Evolutionary conservation across 2,329 filamentous ascomycete genomes (phyloP).

Genomic region (Calonectria henricotiae): DNA sequence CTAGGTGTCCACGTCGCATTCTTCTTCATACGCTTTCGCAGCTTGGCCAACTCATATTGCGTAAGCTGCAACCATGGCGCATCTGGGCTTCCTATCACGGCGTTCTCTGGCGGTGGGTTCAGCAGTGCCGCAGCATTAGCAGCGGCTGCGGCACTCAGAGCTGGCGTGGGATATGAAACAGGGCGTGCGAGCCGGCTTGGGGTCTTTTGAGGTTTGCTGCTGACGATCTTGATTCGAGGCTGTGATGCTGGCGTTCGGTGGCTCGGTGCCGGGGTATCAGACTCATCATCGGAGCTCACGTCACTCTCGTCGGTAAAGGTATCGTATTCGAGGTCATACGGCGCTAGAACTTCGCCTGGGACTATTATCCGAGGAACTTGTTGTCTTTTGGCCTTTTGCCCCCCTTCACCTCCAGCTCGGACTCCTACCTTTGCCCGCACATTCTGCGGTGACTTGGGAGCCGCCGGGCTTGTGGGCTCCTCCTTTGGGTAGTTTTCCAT

Average conservation of each 20-base stretch:
- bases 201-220: conserved; percentile 62
- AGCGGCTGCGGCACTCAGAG: conserved; percentile 59
- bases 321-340: conserved; percentile 77
- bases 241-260: conserved; percentile 58
- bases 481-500: conserved; percentile 73
- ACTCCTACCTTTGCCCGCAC: conserved; percentile 66
- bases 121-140: conserved; percentile 63
- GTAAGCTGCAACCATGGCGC: conserved; percentile 79
- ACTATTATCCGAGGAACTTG: conserved; percentile 75
- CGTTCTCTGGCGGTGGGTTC: conserved; percentile 74
- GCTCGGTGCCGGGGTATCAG: conserved; percentile 60
- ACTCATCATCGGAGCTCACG: conserved; percentile 69
- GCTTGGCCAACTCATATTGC: conserved; percentile 75
- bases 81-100: conserved; percentile 72
- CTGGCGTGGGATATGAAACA: conserved; percentile 56
- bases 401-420: conserved; percentile 63
- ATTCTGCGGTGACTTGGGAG: conserved; percentile 70
- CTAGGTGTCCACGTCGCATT: conserved; percentile 89
- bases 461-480: conserved; percentile 68
- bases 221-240: conserved; percentile 69
- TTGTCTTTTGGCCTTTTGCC: conserved; percentile 65
- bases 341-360: conserved; percentile 77
- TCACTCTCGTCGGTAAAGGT: conserved; percentile 70
- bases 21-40: conserved; percentile 93
- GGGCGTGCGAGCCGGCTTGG: conserved; percentile 61